These are phyloP conservation scores for Cyberlindnera bimundalis DNA, from an alignment of 805 yeast genomes.

Conservation along the genomic window DNA sequence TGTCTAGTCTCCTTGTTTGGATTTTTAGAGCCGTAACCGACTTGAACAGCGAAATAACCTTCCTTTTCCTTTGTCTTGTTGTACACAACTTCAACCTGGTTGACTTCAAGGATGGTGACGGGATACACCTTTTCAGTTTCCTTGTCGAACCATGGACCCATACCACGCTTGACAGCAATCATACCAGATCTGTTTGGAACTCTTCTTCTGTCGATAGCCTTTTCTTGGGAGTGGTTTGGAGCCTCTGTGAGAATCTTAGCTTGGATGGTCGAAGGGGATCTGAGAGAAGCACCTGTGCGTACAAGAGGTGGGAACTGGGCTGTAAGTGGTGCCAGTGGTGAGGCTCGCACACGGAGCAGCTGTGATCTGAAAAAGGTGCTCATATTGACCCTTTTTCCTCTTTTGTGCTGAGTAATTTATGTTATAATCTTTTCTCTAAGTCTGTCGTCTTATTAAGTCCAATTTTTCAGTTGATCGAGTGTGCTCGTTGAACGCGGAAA, in stretches of 20 bases:
- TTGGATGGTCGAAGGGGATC: constrained; percentile 34
- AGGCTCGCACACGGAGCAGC: constrained; percentile 14
- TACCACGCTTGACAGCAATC: constrained; percentile 81
- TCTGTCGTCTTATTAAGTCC: too few relatives aligned
- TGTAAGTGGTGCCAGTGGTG: constrained; percentile 9
- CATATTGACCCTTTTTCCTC: constrained; percentile 3
- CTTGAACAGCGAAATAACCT: constrained; percentile 82
- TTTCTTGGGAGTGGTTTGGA: constrained; percentile 63
- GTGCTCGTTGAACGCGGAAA: constrained; percentile 1
- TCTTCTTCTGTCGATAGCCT: constrained; percentile 67
- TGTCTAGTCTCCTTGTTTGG: constrained; percentile 60
- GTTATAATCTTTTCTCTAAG: too few relatives aligned
- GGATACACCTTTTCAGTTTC: constrained; percentile 65
- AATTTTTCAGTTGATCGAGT: constrained; percentile 4
- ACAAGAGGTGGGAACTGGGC: constrained; percentile 26
- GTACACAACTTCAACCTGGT: constrained; percentile 80
- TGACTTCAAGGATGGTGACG: constrained; percentile 84
- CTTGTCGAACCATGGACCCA: constrained; percentile 78
- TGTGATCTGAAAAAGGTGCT: constrained; percentile 15
- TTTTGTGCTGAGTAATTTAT: too few relatives aligned
- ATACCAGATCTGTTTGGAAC: constrained; percentile 80
- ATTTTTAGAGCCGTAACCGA: constrained; percentile 76
- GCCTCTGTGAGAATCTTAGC: constrained; percentile 38
- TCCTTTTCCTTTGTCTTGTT: constrained; percentile 66
- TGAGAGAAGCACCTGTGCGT: constrained; percentile 34